phyloP scores from a whole-genome alignment of 192 early-diverging fungal species.

The Funneliformis geosporum region DNA sequence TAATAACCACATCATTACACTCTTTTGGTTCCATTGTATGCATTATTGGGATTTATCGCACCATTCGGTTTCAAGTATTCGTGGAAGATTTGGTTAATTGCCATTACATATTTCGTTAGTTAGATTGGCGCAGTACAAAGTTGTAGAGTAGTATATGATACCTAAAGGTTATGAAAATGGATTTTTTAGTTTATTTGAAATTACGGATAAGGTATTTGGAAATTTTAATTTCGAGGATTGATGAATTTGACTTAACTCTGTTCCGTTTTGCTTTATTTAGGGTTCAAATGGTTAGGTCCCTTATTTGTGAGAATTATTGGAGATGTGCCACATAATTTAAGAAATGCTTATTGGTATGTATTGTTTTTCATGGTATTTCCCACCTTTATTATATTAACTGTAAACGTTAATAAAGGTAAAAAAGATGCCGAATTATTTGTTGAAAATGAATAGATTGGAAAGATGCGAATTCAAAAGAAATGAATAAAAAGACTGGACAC shows the following conservation, averaged over 20 bases:
- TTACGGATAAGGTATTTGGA: conserved; percentile 66
- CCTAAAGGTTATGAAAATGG: conserved; percentile 67
- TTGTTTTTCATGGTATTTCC: conserved; percentile 55
- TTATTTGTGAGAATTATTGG: conserved; percentile 67
- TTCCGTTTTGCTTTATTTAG: conserved; percentile 16
- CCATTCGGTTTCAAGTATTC: conserved; percentile 55
- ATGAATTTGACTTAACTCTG: neutral
- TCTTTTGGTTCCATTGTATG: conserved; percentile 61
- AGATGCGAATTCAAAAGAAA: neutral
- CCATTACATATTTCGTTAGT: conserved; percentile 61
- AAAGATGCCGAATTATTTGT: conserved; percentile 47
- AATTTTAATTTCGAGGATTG: conserved; percentile 27
- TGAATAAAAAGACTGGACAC: too few species aligned
- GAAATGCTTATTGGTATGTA: conserved; percentile 58
- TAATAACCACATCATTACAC: conserved; percentile 52
- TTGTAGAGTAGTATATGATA: conserved; percentile 58
- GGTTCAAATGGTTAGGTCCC: conserved; percentile 74
- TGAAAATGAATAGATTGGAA: conserved; percentile 13
- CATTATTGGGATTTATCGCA: conserved; percentile 59
- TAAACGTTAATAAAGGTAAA: conserved; percentile 61
- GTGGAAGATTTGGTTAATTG: conserved; percentile 62
- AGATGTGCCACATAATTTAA: conserved; percentile 51
- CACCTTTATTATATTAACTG: conserved; percentile 50
- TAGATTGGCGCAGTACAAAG: conserved; percentile 59
- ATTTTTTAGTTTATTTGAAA: conserved; percentile 71